Base-by-base conservation (phyloP, 2,329 filamentous ascomycete genomes). In the Macrophomina pseudophaseolina region DNA sequence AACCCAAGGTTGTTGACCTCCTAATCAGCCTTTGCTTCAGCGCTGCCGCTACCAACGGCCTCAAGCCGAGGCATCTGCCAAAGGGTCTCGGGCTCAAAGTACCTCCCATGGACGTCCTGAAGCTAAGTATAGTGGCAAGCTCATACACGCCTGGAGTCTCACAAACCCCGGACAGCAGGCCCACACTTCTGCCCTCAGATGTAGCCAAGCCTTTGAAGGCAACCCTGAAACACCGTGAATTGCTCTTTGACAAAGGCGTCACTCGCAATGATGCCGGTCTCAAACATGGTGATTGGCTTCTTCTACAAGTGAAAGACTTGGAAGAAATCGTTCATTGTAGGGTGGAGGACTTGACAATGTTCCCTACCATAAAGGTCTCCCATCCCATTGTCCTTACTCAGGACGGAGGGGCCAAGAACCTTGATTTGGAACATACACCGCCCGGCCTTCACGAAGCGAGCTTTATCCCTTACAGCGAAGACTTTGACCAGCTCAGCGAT, bases 1-100 rank as follows among this genome's bases (percentile, higher is more conserved):
- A 94, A 74, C 92, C 93, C 1, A 87, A 89, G 66, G 92, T 97
- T 0, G 91, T 97, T 12, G 94, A 97, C 74, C 83, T 97, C 1
- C 84, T 97, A 0, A 79, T 96, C 54, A 94, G 88, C 76, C 91
- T 97, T 74, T 94, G 92, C 75, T 95, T 93, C 73, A 74, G 80
- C 12, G 86, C 88, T 54, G 82, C 88, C 5, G 71, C 70, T 5
- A 8, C 11, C 1, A 2, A 11, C n/a, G 32, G 40, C 5, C 46
- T 59, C 28, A 48, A 53, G 23, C 46, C n/a, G 8, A 52, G 14
- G 11, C 53, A 52, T 38, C 33, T 88, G 60, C 88, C 88, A 0
- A 80, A 77, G 44, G 87, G 87, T 1, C 81, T 90, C 63, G 82
- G 82, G 23, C 72, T 89, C 49, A 81, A 78, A 58, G 83, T 88